These are phyloP conservation scores for Chlamydomonas sphaeroides DNA, from an alignment of 139 green algal genomes.

Conservation along the genomic window DNA sequence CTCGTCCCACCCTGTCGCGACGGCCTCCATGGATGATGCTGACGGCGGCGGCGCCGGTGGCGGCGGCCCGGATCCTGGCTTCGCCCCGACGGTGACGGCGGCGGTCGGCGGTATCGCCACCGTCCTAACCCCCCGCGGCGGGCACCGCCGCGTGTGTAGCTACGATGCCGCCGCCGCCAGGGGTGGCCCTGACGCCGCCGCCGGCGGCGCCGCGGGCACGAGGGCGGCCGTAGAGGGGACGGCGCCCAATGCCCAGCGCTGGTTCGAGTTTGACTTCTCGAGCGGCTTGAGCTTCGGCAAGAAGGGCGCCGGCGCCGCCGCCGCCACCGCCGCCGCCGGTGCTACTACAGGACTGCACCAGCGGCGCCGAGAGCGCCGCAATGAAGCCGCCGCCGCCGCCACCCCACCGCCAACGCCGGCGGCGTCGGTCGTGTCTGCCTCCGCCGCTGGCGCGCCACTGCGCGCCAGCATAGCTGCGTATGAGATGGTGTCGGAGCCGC, in stretches of 20 bases:
- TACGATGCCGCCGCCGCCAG: slow-evolving; percentile 3
- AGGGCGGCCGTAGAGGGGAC: background rate
- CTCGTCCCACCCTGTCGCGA: too few species aligned
- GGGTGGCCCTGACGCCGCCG: background rate
- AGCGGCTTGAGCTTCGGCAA: background rate
- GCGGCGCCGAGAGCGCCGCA: too few species aligned
- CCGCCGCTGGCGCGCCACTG: background rate
- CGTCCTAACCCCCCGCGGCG: too few species aligned
- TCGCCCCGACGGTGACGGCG: too few species aligned
- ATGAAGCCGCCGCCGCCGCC: too few species aligned
- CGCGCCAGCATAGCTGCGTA: slow-evolving; percentile 63
- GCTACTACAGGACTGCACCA: too few species aligned
- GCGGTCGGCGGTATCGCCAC: too few species aligned
- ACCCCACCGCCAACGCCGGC: too few species aligned
- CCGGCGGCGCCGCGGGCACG: background rate
- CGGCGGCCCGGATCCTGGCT: too few species aligned
- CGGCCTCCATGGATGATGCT: too few species aligned
- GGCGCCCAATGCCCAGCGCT: background rate
- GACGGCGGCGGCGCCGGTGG: too few species aligned
- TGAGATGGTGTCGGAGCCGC: slow-evolving; percentile 57
- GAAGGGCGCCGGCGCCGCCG: background rate
- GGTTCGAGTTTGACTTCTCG: slow-evolving; percentile 30
- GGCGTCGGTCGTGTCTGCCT: too few species aligned
- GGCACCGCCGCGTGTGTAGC: slow-evolving; percentile 24
- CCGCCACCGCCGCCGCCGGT: background rate